These are phyloP conservation scores for Acidomyces sp. DNA, from an alignment of 495 filamentous ascomycete genomes.

Conservation along the genomic window DNA sequence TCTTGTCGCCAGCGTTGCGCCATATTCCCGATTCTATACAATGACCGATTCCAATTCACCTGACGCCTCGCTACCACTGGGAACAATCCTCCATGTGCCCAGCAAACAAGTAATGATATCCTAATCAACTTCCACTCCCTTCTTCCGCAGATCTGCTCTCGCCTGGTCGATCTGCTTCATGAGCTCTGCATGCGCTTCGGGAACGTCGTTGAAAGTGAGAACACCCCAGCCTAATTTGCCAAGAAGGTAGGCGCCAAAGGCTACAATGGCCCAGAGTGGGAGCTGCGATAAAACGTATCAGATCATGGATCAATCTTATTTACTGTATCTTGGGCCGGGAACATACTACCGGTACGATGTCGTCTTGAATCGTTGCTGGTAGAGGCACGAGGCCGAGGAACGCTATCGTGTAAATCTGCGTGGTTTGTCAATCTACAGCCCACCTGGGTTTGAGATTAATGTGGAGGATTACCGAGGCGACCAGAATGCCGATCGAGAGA, in stretches of 20 bases:
- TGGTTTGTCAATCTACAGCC: constrained; percentile 1
- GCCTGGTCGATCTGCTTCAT: constrained; percentile 68
- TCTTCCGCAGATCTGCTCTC: constrained; percentile 48
- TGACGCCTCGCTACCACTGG: constrained; percentile 5
- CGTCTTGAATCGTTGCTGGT: constrained; percentile 54
- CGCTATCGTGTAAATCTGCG: constrained; percentile 72
- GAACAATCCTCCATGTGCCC: background rate
- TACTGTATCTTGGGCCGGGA: background rate
- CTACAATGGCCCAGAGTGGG: constrained; percentile 83
- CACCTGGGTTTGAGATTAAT: constrained; percentile 4
- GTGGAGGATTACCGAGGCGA: constrained; percentile 60
- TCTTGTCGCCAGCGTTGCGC: too few relatives aligned
- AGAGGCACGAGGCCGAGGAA: constrained; percentile 79
- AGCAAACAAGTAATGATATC: background rate
- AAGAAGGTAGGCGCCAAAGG: constrained; percentile 85
- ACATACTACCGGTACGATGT: constrained; percentile 58
- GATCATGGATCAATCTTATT: constrained; percentile 10
- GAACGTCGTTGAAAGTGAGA: constrained; percentile 91
- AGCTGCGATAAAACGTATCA: constrained; percentile 39
- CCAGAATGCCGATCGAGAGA: constrained; percentile 69
- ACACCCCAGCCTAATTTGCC: constrained; percentile 84
- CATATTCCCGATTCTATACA: too few relatives aligned
- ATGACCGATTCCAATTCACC: too few relatives aligned
- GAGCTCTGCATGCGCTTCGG: constrained; percentile 77
- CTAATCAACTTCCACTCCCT: constrained; percentile 63